phyloP scores from a whole-genome alignment of 345 rosid genomes.

The Barbarea vulgaris region DNA sequence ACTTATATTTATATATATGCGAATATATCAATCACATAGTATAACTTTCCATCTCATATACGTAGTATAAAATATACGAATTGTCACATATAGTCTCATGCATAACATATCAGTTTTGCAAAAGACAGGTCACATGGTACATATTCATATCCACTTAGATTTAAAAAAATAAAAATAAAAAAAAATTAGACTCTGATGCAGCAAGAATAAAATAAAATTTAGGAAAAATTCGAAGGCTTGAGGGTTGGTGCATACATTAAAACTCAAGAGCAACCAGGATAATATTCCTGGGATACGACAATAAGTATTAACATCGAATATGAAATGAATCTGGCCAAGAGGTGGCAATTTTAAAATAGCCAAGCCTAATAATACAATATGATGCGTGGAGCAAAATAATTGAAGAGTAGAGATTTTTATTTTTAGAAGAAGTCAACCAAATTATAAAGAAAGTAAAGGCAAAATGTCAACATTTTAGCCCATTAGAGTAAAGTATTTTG shows the following conservation, averaged over 20 bases:
- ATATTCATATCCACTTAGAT: neutral
- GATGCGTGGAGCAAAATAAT: conserved; percentile 24
- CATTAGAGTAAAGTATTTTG: neutral
- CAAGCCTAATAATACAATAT: conserved; percentile 23
- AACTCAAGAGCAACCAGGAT: conserved; percentile 21
- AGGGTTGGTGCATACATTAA: conserved; percentile 21
- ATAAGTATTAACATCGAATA: neutral
- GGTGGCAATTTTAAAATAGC: neutral
- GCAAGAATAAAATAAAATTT: neutral
- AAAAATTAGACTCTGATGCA: neutral
- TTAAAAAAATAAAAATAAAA: neutral
- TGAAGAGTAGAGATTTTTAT: neutral
- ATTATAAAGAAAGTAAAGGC: conserved; percentile 6
- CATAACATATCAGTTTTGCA: neutral
- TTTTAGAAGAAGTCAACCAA: conserved; percentile 28
- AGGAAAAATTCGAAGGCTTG: neutral
- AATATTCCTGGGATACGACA: neutral
- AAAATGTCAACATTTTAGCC: conserved; percentile 36
- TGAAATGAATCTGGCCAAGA: conserved; percentile 27
- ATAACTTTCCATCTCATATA: neutral
- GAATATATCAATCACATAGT: neutral
- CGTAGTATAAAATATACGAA: neutral
- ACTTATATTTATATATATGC: neutral
- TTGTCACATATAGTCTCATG: neutral
- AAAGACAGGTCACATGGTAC: neutral